A percentile compares a stretch with the other conserved stretches of the same genome.
These are phyloP conservation scores for Aspergillus alliaceus DNA, from an alignment of 2,329 filamentous ascomycete species.

Conservation along the genomic window DNA sequence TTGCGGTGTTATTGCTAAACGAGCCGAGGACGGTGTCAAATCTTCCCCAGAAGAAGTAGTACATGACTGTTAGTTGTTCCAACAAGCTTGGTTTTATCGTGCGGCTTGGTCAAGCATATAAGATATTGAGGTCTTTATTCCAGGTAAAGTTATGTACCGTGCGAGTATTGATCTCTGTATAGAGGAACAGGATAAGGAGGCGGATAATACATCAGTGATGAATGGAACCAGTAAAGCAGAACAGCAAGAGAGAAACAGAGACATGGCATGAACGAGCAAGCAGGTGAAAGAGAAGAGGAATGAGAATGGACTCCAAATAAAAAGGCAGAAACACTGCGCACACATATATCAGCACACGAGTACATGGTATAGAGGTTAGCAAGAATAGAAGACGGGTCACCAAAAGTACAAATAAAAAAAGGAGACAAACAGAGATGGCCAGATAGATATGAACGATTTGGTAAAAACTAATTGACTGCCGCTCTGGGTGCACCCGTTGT, in stretches of 20 bases:
- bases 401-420: neutral
- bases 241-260: neutral
- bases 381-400: neutral
- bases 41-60: neutral
- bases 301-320: neutral
- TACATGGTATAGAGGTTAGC: neutral
- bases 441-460: neutral
- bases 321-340: neutral
- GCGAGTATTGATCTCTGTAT: neutral
- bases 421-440: neutral
- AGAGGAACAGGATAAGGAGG: neutral
- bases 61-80: no score
- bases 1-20: neutral
- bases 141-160: constrained; percentile 4
- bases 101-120: neutral
- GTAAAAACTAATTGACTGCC: neutral
- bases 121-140: neutral
- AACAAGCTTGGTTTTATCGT: neutral
- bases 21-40: neutral
- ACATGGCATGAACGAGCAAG: neutral
- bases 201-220: neutral
- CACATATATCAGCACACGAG: neutral
- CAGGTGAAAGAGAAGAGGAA: no score
- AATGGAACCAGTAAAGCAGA: neutral
- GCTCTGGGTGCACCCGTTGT: neutral